Evolutionary conservation across 257 asterid genomes (phyloP).

Genomic region (Solanum chilense): DNA sequence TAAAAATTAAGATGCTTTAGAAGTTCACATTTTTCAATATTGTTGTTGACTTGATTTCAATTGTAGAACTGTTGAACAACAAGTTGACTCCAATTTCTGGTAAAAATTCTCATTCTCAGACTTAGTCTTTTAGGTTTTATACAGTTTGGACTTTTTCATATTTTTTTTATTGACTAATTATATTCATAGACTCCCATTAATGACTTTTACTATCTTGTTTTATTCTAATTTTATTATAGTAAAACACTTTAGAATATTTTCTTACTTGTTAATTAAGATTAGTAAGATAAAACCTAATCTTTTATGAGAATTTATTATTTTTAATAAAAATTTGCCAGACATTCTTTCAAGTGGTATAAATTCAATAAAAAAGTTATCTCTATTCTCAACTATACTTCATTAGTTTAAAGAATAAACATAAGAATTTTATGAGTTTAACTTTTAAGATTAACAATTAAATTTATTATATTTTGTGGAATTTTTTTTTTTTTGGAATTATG

Average conservation of each 20-base stretch:
- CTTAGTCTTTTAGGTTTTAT: not conserved
- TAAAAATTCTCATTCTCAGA: not conserved
- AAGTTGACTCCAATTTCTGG: not conserved
- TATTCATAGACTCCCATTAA: not conserved
- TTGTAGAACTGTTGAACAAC: not conserved
- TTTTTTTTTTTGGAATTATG: not conserved
- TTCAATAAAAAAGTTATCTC: too few species aligned
- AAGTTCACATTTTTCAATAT: not conserved
- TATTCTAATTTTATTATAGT: not conserved
- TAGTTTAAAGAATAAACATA: not conserved
- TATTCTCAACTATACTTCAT: not conserved
- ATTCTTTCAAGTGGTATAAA: too few species aligned
- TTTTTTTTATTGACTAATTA: not conserved
- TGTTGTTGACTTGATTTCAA: not conserved
- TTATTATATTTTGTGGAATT: not conserved
- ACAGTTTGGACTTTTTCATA: not conserved
- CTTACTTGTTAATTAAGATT: not conserved
- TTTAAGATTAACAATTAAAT: not conserved
- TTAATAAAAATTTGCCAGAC: too few species aligned
- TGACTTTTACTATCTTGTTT: not conserved
- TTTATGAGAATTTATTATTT: too few species aligned
- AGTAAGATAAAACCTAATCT: not conserved
- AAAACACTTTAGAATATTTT: not conserved
- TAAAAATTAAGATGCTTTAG: not conserved
- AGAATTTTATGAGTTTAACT: not conserved